Percentiles rank a stretch among this genome's conserved stretches.
Evolutionary conservation across 129 eudicot genomes (phyloP).

Genomic region (Helichrysum umbraculigerum): DNA sequence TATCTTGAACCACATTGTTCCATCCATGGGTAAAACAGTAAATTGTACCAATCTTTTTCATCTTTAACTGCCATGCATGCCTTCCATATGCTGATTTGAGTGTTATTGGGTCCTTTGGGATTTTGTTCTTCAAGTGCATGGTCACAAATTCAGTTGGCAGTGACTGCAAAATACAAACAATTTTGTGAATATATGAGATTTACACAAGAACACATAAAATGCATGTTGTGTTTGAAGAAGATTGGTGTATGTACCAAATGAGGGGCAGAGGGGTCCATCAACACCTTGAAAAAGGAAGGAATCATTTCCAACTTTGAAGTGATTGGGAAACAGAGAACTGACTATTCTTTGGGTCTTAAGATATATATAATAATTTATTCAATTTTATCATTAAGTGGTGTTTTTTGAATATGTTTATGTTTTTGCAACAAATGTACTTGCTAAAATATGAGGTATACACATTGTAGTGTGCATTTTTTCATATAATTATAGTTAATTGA

Average conservation of each 20-base stretch:
- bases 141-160: constrained; percentile 15
- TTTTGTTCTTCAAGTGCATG: constrained; percentile 25
- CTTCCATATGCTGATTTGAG: constrained; percentile 10
- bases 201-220: background rate
- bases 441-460: too few relatives aligned
- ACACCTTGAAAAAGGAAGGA: constrained; percentile 26
- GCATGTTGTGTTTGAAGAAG: background rate
- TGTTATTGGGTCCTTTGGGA: constrained; percentile 11
- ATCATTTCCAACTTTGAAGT: too few relatives aligned
- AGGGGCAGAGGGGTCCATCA: constrained; percentile 23
- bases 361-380: too few relatives aligned
- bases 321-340: too few relatives aligned
- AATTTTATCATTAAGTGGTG: too few relatives aligned
- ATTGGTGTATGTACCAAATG: constrained; percentile 12
- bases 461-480: too few relatives aligned
- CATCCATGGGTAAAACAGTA: constrained; percentile 23
- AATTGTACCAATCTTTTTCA: background rate
- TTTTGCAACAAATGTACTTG: too few relatives aligned
- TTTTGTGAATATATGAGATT: background rate
- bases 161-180: constrained; percentile 10
- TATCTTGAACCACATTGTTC: constrained; percentile 29
- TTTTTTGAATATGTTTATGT: too few relatives aligned
- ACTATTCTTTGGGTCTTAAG: too few relatives aligned
- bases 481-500: too few relatives aligned
- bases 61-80: constrained; percentile 17